Conservation (phyloP, 23 red algal species). For the Pyropia haitanensis region DNA sequence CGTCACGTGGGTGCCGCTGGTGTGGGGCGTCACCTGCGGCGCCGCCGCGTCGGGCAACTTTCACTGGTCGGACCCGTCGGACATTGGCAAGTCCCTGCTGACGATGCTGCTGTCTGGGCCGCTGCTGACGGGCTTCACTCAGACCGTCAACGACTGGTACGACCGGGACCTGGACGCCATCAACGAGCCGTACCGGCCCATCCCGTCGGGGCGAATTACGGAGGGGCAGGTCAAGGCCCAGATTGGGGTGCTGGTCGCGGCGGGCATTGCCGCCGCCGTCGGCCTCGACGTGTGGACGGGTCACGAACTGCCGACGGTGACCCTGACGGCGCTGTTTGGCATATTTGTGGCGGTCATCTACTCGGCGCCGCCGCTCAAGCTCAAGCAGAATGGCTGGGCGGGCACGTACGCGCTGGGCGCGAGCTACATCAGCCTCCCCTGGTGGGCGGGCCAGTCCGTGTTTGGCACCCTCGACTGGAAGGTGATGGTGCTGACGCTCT, state of each 20-base stretch:
- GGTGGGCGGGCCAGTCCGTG: conserved; percentile 93
- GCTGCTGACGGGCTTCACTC: conserved; percentile 89
- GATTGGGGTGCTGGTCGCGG: conserved; percentile 41
- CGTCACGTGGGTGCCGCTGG: conserved; percentile 93
- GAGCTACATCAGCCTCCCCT: conserved; percentile 89
- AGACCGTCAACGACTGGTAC: conserved; percentile 94
- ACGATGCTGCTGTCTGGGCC: conserved; percentile 94
- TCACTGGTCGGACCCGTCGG: conserved; percentile 51
- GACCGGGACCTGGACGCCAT: conserved; percentile 95
- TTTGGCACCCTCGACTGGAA: conserved; percentile 92
- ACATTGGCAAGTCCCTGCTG: conserved; percentile 53
- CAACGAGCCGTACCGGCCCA: conserved; percentile 97
- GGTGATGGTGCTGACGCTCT: conserved; percentile 79
- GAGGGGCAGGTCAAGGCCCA: conserved; percentile 87
- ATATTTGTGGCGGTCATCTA: conserved; percentile 89
- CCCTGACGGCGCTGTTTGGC: conserved; percentile 59
- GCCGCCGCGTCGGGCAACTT: conserved; percentile 91
- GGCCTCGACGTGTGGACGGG: conserved; percentile 74
- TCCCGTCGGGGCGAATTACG: conserved; percentile 80
- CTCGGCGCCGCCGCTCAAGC: conserved; percentile 94
- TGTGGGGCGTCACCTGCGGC: conserved; percentile 97
- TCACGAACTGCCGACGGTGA: conserved; percentile 58
- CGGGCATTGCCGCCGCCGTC: conserved; percentile 49
- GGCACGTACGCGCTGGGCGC: conserved; percentile 94
- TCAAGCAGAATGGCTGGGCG: conserved; percentile 98